Percentiles rank a stretch among this genome's conserved stretches.
phyloP scores from a whole-genome alignment of 177 flowering plant species.

The Vitis hybrid region DNA sequence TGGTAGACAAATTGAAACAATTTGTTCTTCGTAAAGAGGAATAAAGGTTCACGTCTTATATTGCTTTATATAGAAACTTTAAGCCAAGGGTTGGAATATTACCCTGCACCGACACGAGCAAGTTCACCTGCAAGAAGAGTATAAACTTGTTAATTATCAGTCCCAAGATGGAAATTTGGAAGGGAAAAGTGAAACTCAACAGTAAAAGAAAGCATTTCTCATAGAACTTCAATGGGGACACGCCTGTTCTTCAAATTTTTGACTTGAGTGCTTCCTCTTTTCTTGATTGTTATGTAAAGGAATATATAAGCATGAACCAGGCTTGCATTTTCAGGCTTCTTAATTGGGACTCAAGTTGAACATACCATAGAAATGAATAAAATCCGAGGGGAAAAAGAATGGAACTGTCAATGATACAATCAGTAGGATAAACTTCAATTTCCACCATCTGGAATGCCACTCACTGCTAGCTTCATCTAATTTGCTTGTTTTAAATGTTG shows the following conservation, averaged over 20 bases:
- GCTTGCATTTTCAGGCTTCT: neutral
- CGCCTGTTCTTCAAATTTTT: neutral
- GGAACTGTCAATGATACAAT: slow-evolving; percentile 46
- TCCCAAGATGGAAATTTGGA: neutral
- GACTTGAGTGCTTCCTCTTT: neutral
- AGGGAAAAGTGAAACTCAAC: neutral
- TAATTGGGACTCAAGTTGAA: neutral
- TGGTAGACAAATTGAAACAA: too few relatives aligned
- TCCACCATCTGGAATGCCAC: slow-evolving; percentile 93
- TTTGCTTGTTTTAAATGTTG: slow-evolving; percentile 61
- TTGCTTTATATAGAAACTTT: too few relatives aligned
- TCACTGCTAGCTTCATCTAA: slow-evolving; percentile 47
- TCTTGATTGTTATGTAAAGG: neutral
- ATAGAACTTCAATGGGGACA: neutral
- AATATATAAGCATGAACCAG: neutral
- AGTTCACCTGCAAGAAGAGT: slow-evolving; percentile 67
- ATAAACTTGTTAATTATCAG: neutral
- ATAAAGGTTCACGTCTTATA: too few relatives aligned
- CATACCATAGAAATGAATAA: slow-evolving; percentile 75
- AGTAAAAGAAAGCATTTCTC: neutral
- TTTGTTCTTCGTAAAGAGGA: too few relatives aligned
- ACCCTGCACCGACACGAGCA: slow-evolving; percentile 96
- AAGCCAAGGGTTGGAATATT: slow-evolving; percentile 15
- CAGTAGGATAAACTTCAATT: slow-evolving; percentile 48
- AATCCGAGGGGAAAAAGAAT: slow-evolving; percentile 53